A percentile compares a stretch with the other conserved stretches of the same genome.
Evolutionary conservation across 345 rosid genomes (phyloP).

Genomic region (Lepidium didymum): DNA sequence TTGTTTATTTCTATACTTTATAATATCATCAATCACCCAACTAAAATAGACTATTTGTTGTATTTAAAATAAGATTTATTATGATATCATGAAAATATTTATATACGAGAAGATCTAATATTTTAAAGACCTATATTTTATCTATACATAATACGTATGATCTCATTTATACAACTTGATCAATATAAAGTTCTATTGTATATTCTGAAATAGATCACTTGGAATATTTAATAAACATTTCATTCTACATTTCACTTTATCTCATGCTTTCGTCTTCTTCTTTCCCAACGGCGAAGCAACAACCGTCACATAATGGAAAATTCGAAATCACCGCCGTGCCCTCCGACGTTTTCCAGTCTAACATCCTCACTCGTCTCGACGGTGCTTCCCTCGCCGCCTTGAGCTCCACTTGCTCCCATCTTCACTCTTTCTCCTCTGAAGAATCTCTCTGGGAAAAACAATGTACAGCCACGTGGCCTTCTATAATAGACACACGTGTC

Average conservation of each 20-base stretch:
- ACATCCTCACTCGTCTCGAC: conserved; percentile 65
- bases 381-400: conserved; percentile 55
- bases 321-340: conserved; percentile 33
- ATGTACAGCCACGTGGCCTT: conserved; percentile 59
- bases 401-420: conserved; percentile 42
- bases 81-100: too few species aligned
- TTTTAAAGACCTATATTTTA: too few species aligned
- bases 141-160: too few species aligned
- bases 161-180: too few species aligned
- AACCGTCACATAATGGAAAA: neutral
- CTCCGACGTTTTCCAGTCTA: conserved; percentile 45
- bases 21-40: too few species aligned
- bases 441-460: conserved; percentile 46
- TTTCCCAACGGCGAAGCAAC: neutral
- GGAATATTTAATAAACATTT: neutral
- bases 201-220: too few species aligned
- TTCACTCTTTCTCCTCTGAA: conserved; percentile 38
- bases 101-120: too few species aligned
- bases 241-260: neutral
- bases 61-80: too few species aligned
- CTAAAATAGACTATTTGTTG: too few species aligned
- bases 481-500: conserved; percentile 35
- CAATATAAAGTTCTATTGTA: too few species aligned
- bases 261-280: neutral
- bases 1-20: too few species aligned